Evolutionary conservation across 2,329 filamentous ascomycete genomes (phyloP).

Genomic region (Ceratocystiopsis sp.): DNA sequence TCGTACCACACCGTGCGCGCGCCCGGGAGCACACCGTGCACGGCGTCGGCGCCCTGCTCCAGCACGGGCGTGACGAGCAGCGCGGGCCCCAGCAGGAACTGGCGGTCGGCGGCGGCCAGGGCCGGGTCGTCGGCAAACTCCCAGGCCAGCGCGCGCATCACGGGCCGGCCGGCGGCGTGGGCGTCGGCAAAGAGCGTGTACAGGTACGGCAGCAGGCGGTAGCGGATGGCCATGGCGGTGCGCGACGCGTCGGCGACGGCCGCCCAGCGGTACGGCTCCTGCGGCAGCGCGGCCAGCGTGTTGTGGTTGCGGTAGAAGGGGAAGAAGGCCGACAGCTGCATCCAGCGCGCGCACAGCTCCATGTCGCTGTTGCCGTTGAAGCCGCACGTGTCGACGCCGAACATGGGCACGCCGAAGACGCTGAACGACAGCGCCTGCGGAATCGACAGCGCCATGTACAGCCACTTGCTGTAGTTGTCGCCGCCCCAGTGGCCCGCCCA

Average conservation of each 20-base stretch:
- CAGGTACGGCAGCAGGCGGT: slow-evolving; percentile 64
- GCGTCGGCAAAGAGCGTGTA: slow-evolving; percentile 55
- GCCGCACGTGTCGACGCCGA: slow-evolving; percentile 60
- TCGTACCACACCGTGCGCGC: slow-evolving; percentile 48
- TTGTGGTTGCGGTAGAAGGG: slow-evolving; percentile 61
- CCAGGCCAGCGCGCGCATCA: slow-evolving; percentile 56
- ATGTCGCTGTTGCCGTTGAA: slow-evolving; percentile 52
- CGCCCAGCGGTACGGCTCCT: slow-evolving; percentile 59
- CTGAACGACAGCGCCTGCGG: slow-evolving; percentile 42
- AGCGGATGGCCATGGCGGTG: slow-evolving; percentile 55
- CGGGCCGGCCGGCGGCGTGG: slow-evolving; percentile 41
- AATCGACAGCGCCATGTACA: slow-evolving; percentile 40
- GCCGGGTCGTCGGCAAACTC: slow-evolving; percentile 38
- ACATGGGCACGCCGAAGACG: slow-evolving; percentile 52
- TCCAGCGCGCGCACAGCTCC: slow-evolving; percentile 59
- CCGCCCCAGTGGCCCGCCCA: slow-evolving; percentile 49
- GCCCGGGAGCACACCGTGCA: slow-evolving; percentile 29
- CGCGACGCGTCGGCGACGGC: slow-evolving; percentile 45
- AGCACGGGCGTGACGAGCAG: slow-evolving; percentile 32
- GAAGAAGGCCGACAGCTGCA: slow-evolving; percentile 52
- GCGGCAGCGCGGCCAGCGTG: slow-evolving; percentile 24
- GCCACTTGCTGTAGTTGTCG: slow-evolving; percentile 39
- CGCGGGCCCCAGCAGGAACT: slow-evolving; percentile 33
- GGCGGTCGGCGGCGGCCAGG: slow-evolving; percentile 28
- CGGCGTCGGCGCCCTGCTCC: slow-evolving; percentile 24